phyloP scores from a whole-genome alignment of 352 stramenopile species.

The Globisporangium nagaii region DNA sequence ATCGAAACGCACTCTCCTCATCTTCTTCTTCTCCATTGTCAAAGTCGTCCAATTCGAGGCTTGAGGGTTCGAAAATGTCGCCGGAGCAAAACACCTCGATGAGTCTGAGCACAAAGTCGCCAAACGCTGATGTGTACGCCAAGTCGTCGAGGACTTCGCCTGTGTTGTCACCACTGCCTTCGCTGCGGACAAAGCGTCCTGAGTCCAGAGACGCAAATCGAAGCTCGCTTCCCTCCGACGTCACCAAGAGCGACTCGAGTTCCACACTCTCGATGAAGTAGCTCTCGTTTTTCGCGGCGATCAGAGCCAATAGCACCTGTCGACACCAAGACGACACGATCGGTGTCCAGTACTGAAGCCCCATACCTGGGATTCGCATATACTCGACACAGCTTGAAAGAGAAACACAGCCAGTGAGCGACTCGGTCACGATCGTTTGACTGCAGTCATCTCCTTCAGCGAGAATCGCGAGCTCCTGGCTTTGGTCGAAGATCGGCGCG shows the following conservation, averaged over 20 bases:
- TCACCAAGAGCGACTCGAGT: constrained; percentile 24
- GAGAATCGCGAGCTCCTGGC: neutral
- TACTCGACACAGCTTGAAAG: constrained; percentile 18
- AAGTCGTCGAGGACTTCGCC: neutral
- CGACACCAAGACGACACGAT: constrained; percentile 27
- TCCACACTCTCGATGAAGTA: constrained; percentile 13
- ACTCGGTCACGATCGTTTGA: constrained; percentile 22
- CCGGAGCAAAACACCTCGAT: neutral
- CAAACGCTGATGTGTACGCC: neutral
- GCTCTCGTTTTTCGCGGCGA: constrained; percentile 23
- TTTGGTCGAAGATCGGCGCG: constrained; percentile 14
- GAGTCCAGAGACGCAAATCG: constrained; percentile 18
- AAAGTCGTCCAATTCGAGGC: neutral
- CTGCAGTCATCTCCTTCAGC: neutral
- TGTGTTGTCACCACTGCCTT: neutral
- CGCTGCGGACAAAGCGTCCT: neutral
- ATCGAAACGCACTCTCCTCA: neutral
- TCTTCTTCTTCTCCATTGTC: neutral
- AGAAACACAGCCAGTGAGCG: constrained; percentile 21
- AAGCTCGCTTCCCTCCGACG: constrained; percentile 18
- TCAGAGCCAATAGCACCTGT: constrained; percentile 24
- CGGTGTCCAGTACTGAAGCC: constrained; percentile 16
- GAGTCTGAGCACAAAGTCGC: constrained; percentile 10
- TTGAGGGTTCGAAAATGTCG: neutral
- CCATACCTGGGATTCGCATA: constrained; percentile 8